These are phyloP conservation scores for Polytrichum commune DNA, from an alignment of 225 moss, liverwort and hornwort genomes.

Conservation along the genomic window DNA sequence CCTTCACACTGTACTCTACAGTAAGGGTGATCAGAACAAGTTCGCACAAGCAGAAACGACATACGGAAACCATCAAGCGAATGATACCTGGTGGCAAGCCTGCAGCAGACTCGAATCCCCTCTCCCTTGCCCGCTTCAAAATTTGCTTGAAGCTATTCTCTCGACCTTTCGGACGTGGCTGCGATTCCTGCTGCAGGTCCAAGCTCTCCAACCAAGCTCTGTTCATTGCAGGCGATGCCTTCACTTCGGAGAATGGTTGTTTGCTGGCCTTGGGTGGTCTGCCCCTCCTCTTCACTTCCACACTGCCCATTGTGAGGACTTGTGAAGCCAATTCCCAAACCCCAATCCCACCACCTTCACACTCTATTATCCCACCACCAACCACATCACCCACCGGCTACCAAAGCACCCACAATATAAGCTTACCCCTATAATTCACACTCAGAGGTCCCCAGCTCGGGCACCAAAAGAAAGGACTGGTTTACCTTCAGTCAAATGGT, in stretches of 20 bases:
- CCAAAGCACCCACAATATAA: too few relatives aligned
- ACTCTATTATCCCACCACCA: too few relatives aligned
- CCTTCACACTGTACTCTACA: too few relatives aligned
- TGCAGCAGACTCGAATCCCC: neutral
- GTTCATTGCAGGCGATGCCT: neutral
- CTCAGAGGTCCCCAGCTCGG: too few relatives aligned
- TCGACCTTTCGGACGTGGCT: neutral
- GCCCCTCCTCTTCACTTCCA: conserved; percentile 24
- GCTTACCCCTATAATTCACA: too few relatives aligned
- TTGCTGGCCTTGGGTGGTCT: conserved; percentile 5
- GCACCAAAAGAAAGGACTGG: too few relatives aligned
- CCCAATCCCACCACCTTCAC: too few relatives aligned
- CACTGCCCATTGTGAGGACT: neutral
- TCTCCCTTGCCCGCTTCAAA: conserved; percentile 8
- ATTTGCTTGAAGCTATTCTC: conserved; percentile 5
- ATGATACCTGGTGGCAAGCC: conserved; percentile 3
- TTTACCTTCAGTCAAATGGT: too few relatives aligned
- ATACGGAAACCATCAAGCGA: neutral
- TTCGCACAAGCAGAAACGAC: neutral
- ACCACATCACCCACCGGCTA: too few relatives aligned
- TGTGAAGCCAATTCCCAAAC: neutral
- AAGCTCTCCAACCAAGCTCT: neutral
- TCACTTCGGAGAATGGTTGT: neutral
- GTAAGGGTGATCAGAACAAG: neutral
- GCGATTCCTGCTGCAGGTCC: neutral